Percentiles rank a stretch among this genome's conserved stretches.
Evolutionary conservation across 768 basidiomycete genomes (phyloP).

Genomic region (Rhizopogon vinicolor): DNA sequence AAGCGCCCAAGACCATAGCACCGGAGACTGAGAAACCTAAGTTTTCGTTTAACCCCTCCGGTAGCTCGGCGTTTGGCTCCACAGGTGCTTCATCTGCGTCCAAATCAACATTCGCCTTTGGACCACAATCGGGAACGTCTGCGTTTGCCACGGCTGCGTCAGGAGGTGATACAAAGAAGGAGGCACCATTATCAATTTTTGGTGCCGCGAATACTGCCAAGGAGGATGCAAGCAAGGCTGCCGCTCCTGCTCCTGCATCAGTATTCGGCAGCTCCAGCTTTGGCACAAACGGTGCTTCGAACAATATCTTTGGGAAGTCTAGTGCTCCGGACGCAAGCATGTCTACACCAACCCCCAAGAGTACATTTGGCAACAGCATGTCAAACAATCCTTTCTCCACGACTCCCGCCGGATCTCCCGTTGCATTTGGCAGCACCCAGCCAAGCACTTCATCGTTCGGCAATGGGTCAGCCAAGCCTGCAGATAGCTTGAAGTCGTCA

Average conservation of each 20-base stretch:
- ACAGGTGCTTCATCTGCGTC: conserved; percentile 6
- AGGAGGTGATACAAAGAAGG: conserved; percentile 19
- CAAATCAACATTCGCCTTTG: conserved; percentile 17
- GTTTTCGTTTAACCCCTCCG: conserved; percentile 21
- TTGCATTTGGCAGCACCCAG: conserved; percentile 6
- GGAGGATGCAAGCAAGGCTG: conserved; percentile 5
- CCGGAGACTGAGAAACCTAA: conserved; percentile 8
- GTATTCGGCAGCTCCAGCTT: conserved; percentile 18
- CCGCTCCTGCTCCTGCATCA: conserved; percentile 10
- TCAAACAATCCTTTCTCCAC: conserved; percentile 13
- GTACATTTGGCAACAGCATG: conserved; percentile 7
- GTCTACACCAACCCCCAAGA: conserved; percentile 18
- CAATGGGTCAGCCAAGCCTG: conserved; percentile 12
- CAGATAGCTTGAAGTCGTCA: conserved; percentile 11
- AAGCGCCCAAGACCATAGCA: conserved; percentile 10
- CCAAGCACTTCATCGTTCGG: conserved; percentile 15
- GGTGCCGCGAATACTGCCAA: conserved; percentile 14
- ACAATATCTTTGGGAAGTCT: conserved; percentile 12
- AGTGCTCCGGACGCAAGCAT: conserved; percentile 8
- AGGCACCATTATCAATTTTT: conserved; percentile 31
- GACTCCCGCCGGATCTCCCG: conserved; percentile 12
- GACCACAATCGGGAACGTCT: conserved; percentile 16
- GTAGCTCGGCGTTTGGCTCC: conserved; percentile 3
- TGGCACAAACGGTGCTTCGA: conserved; percentile 10
- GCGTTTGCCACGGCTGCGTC: conserved; percentile 17